Conservation (phyloP, 345 rosid genomes). For the Noccaea caerulescens region DNA sequence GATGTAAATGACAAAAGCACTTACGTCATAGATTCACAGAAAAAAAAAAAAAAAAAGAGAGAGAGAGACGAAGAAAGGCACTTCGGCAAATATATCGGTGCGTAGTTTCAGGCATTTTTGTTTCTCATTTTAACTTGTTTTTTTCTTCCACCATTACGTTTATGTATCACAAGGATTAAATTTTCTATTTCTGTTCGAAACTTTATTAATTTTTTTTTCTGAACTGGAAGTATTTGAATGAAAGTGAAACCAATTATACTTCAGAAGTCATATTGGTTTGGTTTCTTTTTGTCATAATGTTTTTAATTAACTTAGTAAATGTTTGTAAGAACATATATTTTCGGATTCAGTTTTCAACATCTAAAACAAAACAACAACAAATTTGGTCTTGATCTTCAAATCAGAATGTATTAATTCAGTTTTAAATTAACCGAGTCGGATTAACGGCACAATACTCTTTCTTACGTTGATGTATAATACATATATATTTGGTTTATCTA, state of each 20-base stretch:
- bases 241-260: too few species aligned
- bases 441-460: neutral
- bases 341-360: too few species aligned
- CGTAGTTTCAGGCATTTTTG: neutral
- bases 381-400: neutral
- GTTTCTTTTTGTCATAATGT: too few species aligned
- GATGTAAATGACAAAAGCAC: conserved; percentile 17
- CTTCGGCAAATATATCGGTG: neutral
- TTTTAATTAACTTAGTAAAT: too few species aligned
- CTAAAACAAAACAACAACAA: too few species aligned
- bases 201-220: too few species aligned
- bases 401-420: neutral
- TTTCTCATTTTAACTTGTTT: neutral
- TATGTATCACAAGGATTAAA: neutral
- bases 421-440: conserved; percentile 5
- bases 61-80: neutral
- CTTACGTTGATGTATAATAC: neutral
- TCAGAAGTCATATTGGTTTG: too few species aligned
- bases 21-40: conserved; percentile 18
- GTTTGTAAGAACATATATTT: too few species aligned
- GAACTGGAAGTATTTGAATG: too few species aligned
- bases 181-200: too few species aligned
- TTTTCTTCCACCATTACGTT: neutral
- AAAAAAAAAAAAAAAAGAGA: neutral
- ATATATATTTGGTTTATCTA: conserved; percentile 2